Conservation (phyloP, 2,329 filamentous ascomycete genomes). For the Capronia epimyces region DNA sequence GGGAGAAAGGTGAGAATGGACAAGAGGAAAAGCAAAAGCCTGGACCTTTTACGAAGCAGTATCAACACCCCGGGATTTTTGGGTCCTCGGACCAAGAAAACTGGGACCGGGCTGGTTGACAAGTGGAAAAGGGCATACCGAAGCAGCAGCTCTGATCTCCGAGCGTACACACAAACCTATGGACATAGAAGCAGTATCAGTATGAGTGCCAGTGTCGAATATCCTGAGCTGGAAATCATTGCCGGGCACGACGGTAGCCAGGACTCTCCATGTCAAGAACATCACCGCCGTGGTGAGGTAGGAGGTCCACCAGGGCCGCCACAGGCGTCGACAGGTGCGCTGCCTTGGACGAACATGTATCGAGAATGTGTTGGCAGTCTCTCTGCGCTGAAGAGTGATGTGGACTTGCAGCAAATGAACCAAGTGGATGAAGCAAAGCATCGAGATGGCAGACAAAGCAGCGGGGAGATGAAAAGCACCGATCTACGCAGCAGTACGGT, state of each 20-base stretch:
- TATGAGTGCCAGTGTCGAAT: conserved; percentile 20
- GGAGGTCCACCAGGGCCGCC: no score
- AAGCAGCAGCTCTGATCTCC: conserved; percentile 23
- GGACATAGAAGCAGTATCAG: conserved; percentile 26
- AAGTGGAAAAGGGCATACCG: conserved; percentile 23
- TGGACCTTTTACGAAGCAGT: conserved; percentile 12
- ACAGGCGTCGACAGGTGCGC: neutral
- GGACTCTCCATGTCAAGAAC: conserved; percentile 4
- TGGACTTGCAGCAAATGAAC: conserved; percentile 4
- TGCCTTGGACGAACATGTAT: conserved; percentile 18
- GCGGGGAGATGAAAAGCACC: neutral
- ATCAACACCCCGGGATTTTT: neutral
- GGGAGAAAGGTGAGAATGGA: conserved; percentile 9
- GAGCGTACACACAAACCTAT: conserved; percentile 15
- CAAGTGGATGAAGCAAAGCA: neutral
- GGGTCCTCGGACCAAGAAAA: conserved; percentile 2
- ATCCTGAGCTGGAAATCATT: conserved; percentile 27
- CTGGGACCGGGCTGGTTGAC: conserved; percentile 11
- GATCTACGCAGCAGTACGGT: conserved; percentile 16
- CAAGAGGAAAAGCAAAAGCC: conserved; percentile 19
- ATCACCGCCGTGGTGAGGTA: no score
- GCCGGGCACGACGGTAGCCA: conserved; percentile 9
- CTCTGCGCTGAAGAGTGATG: conserved; percentile 19
- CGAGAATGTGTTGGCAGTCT: conserved; percentile 21
- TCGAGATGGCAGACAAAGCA: neutral